phyloP scores from a whole-genome alignment of 345 rosid genomes.

The sweet orange (Citrus sinensis) region DVS_A1.0 CM039168.1:1403001-1403500 shows the following conservation, averaged over 20 bases:
- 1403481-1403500: slow-evolving; percentile 4
- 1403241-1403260: slow-evolving; percentile 78
- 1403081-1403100: neutral
- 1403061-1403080: neutral
- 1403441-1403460: slow-evolving; percentile 62
- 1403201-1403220: slow-evolving; percentile 72
- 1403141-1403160: slow-evolving; percentile 33
- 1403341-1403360: slow-evolving; percentile 23
- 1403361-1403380: slow-evolving; percentile 76
- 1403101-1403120: slow-evolving; percentile 4
- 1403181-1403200: slow-evolving; percentile 53
- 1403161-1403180: slow-evolving; percentile 46
- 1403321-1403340: slow-evolving; percentile 14
- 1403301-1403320: neutral
- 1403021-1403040: neutral
- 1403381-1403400: slow-evolving; percentile 79
- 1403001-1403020: neutral
- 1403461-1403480: slow-evolving; percentile 54
- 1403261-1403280: slow-evolving; percentile 45
- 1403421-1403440: slow-evolving; percentile 60
- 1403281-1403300: neutral
- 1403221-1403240: slow-evolving; percentile 36
- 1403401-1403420: slow-evolving; percentile 78
- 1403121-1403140: slow-evolving; percentile 60
- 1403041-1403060: neutral